Base-by-base conservation (phyloP, 169 alveolate species). In the Perkinsus marinus region DNA sequence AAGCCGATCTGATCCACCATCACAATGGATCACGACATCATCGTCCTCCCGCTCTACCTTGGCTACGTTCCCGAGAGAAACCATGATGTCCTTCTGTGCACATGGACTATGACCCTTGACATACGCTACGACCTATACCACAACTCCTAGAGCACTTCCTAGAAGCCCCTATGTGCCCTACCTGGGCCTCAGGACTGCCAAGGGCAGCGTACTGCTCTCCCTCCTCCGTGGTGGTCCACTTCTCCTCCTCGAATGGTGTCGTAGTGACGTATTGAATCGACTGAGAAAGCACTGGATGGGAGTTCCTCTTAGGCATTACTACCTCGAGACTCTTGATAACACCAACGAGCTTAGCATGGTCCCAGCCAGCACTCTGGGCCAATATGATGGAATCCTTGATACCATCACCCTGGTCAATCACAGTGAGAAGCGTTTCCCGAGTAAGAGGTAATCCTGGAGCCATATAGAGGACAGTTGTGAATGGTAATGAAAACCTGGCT, bases 341-440 rank as follows among this genome's bases (percentile, higher is more conserved):
- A 19, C 95, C 95, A n/a, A 91, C 93, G 43, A 92, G 47, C 92
- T 92, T 92, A 34, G 89, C 92, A 34, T 93, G 95, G 91, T 34
- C 68, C 37, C 93, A 57, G 0, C 79, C 79, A 0, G 79, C 79
- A 26, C 79, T 57, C 5, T 57, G 79, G 30, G 79, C 79, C 30
- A 57, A 16, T 13, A 30, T 57, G 79, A 57, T 57, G 34, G 79
- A 57, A 16, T 57, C 79, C 79, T 57, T 57, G 79, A 57, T 57
- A 26, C 79, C 79, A 30, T 57, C 22, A 26, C 79, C 79, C 79
- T 57, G 37, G 79, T 57, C 79, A 2, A 57, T 57, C 3, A 57
- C 79, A 30, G 79, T 57, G 79, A 57, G 79, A 7, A 57, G 34
- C 3, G 7, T 57, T 57, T 57, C 79, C 79, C 79, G 79, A 57